These are phyloP conservation scores for Anacardium occidentale DNA, from an alignment of 345 rosid species.

Conservation along the genomic window DNA sequence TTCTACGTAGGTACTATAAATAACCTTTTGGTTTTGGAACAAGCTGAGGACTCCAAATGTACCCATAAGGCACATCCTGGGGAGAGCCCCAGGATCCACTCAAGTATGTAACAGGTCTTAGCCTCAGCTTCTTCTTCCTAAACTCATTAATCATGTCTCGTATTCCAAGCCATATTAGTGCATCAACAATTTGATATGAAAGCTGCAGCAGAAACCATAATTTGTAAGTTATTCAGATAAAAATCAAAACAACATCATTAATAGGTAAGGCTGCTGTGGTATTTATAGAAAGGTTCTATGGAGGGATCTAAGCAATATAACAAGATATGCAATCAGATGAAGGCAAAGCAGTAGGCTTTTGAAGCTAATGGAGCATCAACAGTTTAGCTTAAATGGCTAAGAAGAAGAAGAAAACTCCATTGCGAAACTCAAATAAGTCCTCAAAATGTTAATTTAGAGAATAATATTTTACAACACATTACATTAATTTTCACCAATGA, in stretches of 20 bases:
- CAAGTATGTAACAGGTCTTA: slow-evolving; percentile 50
- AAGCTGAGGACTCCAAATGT: slow-evolving; percentile 62
- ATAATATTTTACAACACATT: neutral
- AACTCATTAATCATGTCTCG: slow-evolving; percentile 50
- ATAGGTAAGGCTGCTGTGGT: neutral
- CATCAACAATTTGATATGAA: slow-evolving; percentile 59
- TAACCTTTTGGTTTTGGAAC: slow-evolving; percentile 59
- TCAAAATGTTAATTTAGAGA: neutral
- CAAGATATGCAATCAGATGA: neutral
- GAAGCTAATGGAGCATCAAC: neutral
- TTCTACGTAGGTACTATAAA: too few species aligned
- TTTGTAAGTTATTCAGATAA: neutral
- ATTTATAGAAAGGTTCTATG: neutral
- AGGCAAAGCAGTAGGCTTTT: neutral
- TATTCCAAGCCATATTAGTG: slow-evolving; percentile 54
- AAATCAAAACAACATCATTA: neutral
- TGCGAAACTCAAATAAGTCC: neutral
- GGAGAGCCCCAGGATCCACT: slow-evolving; percentile 44
- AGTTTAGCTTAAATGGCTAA: neutral
- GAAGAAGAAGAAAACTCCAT: neutral
- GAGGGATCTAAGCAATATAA: neutral
- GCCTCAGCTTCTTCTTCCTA: slow-evolving; percentile 46
- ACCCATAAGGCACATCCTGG: slow-evolving; percentile 42
- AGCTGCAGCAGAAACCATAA: slow-evolving; percentile 31
- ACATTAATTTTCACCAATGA: too few species aligned